phyloP scores from a whole-genome alignment of 2,329 filamentous ascomycete genomes.

The Penicillium decumbens region DNA sequence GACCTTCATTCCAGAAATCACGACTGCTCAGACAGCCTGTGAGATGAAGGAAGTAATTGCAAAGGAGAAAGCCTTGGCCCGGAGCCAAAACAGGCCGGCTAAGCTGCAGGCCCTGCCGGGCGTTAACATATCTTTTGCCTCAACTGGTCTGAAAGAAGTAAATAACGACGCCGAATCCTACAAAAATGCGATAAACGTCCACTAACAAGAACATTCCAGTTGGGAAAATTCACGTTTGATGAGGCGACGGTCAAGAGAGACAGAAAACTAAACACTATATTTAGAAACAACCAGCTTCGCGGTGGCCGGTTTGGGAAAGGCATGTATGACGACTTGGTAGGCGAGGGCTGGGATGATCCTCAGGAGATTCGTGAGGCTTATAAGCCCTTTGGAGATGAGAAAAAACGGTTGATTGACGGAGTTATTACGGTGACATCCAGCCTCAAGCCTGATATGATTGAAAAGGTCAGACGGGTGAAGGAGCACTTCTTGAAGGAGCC shows the following conservation, averaged over 20 bases:
- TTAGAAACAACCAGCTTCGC: slow-evolving; percentile 1
- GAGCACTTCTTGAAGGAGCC: neutral
- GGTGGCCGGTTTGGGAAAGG: slow-evolving; percentile 13
- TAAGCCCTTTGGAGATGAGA: neutral
- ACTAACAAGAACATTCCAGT: no score
- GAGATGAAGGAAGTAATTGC: neutral
- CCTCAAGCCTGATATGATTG: neutral
- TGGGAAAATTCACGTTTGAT: neutral
- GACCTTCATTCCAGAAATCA: slow-evolving; percentile 1
- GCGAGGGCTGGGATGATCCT: slow-evolving; percentile 7
- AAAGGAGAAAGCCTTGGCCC: neutral
- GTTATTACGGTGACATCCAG: slow-evolving; percentile 1
- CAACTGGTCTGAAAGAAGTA: slow-evolving; percentile 10
- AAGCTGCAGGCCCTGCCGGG: neutral
- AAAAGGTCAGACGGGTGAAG: neutral
- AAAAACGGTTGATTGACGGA: slow-evolving; percentile 4
- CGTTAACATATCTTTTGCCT: slow-evolving; percentile 12
- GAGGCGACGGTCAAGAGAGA: neutral
- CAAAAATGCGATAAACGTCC: no score
- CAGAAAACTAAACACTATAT: neutral
- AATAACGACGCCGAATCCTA: neutral
- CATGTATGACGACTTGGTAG: slow-evolving; percentile 10
- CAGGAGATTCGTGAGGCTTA: slow-evolving; percentile 6
- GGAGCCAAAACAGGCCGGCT: neutral
- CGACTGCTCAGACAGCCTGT: neutral